Conservation (phyloP, 495 filamentous ascomycete genomes). For the Penicillium desertorum region DNA sequence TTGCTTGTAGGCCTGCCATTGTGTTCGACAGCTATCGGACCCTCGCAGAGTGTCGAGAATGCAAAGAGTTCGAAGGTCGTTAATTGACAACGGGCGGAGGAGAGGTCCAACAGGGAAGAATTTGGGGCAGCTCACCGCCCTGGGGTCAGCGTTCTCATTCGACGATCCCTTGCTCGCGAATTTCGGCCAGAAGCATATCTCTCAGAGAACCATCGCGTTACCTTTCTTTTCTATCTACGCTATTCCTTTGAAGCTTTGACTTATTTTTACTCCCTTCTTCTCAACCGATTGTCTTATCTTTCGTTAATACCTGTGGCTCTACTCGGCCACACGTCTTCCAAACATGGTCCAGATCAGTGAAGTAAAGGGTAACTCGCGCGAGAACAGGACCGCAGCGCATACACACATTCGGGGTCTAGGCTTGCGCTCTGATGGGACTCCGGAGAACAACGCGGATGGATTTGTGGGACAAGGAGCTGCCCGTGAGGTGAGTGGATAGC, state of each 20-base stretch:
- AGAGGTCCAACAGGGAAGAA: conserved; percentile 29
- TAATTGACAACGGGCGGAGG: conserved; percentile 4
- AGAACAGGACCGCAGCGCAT: conserved; percentile 92
- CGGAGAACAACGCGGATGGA: conserved; percentile 71
- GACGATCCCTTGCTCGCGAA: conserved; percentile 40
- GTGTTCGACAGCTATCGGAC: conserved; percentile 8
- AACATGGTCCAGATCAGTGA: conserved; percentile 93
- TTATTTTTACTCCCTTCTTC: conserved; percentile 1
- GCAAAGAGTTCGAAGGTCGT: conserved; percentile 4
- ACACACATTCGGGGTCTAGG: conserved; percentile 96
- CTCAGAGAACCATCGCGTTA: conserved; percentile 17
- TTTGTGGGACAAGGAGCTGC: conserved; percentile 89
- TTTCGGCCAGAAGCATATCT: conserved; percentile 37
- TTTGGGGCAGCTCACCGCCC: conserved; percentile 47
- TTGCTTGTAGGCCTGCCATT: conserved; percentile 38
- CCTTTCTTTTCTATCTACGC: conserved; percentile 17
- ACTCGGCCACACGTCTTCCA: conserved; percentile 29
- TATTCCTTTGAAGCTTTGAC: conserved; percentile 12
- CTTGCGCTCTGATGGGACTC: conserved; percentile 74
- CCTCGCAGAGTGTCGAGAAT: conserved; percentile 8
- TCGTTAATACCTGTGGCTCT: conserved; percentile 20
- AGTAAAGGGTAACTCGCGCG: conserved; percentile 91
- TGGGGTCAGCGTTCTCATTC: conserved; percentile 33
- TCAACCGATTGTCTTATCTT: conserved; percentile 7
- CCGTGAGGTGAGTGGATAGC: conserved; percentile 63